Percentiles rank a stretch among this genome's conserved stretches.
Conservation (phyloP, 768 basidiomycete species). For the Mycena crocata region DNA sequence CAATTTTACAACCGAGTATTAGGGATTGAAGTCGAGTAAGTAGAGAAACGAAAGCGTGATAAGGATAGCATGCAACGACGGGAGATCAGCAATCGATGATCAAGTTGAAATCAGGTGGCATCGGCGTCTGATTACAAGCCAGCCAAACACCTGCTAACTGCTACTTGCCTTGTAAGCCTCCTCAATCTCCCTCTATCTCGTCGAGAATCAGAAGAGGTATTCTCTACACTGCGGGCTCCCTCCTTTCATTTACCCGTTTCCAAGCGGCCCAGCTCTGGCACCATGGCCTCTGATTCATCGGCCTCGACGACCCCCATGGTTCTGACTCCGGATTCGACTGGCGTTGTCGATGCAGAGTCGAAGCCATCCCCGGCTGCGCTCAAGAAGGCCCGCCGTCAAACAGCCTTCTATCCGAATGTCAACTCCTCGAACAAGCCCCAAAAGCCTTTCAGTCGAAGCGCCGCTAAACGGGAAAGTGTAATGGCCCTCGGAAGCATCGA, state of each 20-base stretch:
- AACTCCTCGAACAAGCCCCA: conserved; percentile 77
- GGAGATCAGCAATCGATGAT: conserved; percentile 4
- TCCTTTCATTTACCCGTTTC: not conserved
- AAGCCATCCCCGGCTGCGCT: conserved; percentile 41
- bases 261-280: not conserved
- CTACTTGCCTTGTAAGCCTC: not conserved
- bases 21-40: conserved; percentile 18
- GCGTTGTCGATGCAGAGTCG: conserved; percentile 41
- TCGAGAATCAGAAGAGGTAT: conserved; percentile 1
- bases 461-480: conserved; percentile 93
- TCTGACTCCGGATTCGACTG: conserved; percentile 74
- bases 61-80: not conserved
- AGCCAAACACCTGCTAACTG: conserved; percentile 19
- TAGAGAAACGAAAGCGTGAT: too few species aligned
- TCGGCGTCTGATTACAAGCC: conserved; percentile 10
- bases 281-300: conserved; percentile 45
- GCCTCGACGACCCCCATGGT: conserved; percentile 63
- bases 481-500: conserved; percentile 96
- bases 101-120: conserved; percentile 1
- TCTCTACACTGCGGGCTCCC: not conserved
- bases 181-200: not conserved
- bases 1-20: conserved; percentile 65
- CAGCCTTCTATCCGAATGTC: conserved; percentile 83
- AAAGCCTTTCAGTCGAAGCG: conserved; percentile 91
- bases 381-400: conserved; percentile 71